Evolutionary conservation across 345 rosid genomes (phyloP).

Genomic region (Gossypium herbaceum): DNA sequence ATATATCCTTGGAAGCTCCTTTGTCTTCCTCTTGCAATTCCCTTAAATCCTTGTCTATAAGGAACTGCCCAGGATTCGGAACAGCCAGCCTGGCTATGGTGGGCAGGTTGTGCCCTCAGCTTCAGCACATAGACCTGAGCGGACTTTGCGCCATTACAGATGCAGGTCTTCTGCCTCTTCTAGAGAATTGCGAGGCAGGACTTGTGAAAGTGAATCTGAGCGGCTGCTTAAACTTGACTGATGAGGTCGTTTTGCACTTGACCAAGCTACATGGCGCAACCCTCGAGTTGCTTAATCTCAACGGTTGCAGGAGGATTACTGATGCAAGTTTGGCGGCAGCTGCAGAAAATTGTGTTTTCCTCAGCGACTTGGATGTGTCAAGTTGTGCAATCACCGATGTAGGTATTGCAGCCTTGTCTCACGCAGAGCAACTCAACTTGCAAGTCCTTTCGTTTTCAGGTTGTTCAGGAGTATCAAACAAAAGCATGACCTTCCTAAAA

Average conservation of each 20-base stretch:
- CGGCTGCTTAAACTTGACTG: conserved; percentile 55
- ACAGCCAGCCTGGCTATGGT: conserved; percentile 47
- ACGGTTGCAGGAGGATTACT: conserved; percentile 60
- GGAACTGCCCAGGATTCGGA: conserved; percentile 68
- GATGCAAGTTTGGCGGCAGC: conserved; percentile 57
- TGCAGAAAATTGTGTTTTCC: conserved; percentile 48
- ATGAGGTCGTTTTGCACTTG: conserved; percentile 43
- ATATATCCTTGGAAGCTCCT: conserved; percentile 25
- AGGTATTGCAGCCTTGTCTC: conserved; percentile 46
- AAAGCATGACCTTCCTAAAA: conserved; percentile 38
- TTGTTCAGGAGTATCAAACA: conserved; percentile 50
- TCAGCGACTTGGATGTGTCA: conserved; percentile 60
- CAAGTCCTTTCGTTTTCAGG: conserved; percentile 57
- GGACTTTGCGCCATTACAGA: conserved; percentile 60
- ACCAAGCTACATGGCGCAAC: conserved; percentile 53
- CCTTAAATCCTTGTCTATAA: conserved; percentile 46
- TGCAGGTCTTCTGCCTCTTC: conserved; percentile 50
- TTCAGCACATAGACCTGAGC: conserved; percentile 53
- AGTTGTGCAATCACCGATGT: conserved; percentile 48
- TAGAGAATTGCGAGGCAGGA: conserved; percentile 49
- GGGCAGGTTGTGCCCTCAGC: conserved; percentile 61
- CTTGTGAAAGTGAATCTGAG: conserved; percentile 58
- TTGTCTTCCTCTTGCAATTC: conserved; percentile 36
- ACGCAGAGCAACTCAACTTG: conserved; percentile 40
- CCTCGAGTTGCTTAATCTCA: conserved; percentile 52